phyloP scores from a whole-genome alignment of 2,329 filamentous ascomycete species.

The Aspergillus unguis region DNA sequence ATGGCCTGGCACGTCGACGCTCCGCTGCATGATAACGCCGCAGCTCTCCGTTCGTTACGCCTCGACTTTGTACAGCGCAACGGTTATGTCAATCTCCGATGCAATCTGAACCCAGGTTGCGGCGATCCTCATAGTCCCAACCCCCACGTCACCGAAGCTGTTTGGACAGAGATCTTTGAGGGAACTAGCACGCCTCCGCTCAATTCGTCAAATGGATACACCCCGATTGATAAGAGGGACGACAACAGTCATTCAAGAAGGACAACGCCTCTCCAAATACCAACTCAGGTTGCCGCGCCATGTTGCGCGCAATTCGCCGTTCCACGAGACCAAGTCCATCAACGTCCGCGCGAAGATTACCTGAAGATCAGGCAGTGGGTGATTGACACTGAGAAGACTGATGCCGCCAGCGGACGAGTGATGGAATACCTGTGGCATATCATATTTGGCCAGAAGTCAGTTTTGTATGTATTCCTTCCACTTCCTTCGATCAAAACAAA shows the following conservation, averaged over 20 bases:
- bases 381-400: slow-evolving; percentile 52
- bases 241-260: slow-evolving; percentile 2
- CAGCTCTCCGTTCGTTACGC: slow-evolving; percentile 49
- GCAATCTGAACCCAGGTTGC: slow-evolving; percentile 58
- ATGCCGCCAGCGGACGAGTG: slow-evolving; percentile 57
- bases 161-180: slow-evolving; percentile 38
- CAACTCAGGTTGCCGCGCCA: slow-evolving; percentile 52
- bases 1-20: slow-evolving; percentile 58
- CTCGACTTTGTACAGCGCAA: slow-evolving; percentile 50
- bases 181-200: slow-evolving; percentile 38
- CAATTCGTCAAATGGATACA: slow-evolving; percentile 21
- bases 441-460: slow-evolving; percentile 44
- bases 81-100: slow-evolving; percentile 61
- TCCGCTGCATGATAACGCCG: slow-evolving; percentile 54
- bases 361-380: slow-evolving; percentile 59
- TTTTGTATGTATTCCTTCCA: slow-evolving; percentile 34
- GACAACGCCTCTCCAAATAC: slow-evolving; percentile 41
- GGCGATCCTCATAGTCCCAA: slow-evolving; percentile 32
- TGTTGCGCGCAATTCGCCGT: slow-evolving; percentile 67
- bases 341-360: slow-evolving; percentile 53
- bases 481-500: not conserved
- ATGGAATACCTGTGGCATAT: slow-evolving; percentile 67
- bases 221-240: slow-evolving; percentile 1
- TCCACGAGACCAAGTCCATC: slow-evolving; percentile 50
- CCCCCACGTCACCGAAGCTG: slow-evolving; percentile 34